Conservation (phyloP, 306 rosid genomes). For the Trifolium fragiferum region DNA sequence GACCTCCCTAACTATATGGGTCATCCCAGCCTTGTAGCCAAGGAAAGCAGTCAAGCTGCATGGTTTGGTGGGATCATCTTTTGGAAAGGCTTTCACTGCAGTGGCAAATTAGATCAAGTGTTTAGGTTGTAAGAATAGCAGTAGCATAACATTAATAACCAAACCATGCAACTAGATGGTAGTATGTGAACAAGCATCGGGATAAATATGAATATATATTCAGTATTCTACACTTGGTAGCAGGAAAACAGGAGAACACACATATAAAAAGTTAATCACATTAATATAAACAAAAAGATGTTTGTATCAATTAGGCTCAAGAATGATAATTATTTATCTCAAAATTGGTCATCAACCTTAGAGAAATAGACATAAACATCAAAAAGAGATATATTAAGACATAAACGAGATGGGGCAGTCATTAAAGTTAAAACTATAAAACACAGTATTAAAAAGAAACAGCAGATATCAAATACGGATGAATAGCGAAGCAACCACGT, state of each 20-base stretch:
- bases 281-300: not conserved
- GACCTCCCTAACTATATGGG: slow-evolving; percentile 83
- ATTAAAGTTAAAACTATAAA: not conserved
- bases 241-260: not conserved
- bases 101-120: not conserved
- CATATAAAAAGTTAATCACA: not conserved
- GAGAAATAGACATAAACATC: not conserved
- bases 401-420: not conserved
- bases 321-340: not conserved
- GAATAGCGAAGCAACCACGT: not conserved
- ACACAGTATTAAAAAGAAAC: not conserved
- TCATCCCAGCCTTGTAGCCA: slow-evolving; percentile 90
- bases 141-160: not conserved
- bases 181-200: not conserved
- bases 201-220: not conserved
- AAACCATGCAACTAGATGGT: not conserved
- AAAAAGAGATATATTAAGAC: not conserved
- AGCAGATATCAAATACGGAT: no score
- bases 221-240: not conserved
- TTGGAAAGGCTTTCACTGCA: slow-evolving; percentile 86
- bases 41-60: slow-evolving; percentile 78
- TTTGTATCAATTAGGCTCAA: not conserved
- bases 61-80: slow-evolving; percentile 61
- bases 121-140: not conserved
- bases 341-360: not conserved